Evolutionary conservation across 2,329 filamentous ascomycete species (phyloP), one percentile per base, ranked within the genome.

Genomic region (Stemphylium beticola): DNA sequence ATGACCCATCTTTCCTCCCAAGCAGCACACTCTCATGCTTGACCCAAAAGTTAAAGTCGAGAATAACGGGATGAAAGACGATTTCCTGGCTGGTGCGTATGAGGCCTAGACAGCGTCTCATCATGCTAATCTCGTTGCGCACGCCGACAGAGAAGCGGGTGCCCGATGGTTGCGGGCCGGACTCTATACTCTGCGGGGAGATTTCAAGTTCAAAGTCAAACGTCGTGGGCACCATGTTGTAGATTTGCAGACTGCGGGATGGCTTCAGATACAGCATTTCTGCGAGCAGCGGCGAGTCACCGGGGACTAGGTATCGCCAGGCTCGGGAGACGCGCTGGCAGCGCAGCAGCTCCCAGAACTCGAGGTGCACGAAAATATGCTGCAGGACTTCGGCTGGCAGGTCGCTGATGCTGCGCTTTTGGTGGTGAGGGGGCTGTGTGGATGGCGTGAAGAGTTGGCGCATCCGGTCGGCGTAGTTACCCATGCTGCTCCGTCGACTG

Each of bases 391-490:
- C 60, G n/a, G 48, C 39, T 6, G 60, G 60, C 3, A 62, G 55
- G 32, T 53, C 34, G 46, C 49, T 51, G 31, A 61, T 47, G 34
- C 20, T 20, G 17, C 41, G 26, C 24, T 40, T 54, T 42, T 37
- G 24, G 11, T 29, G 33, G 4, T 38, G 34, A 15, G 22, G 15
- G 14, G 33, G 37, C 15, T 39, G 45, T 17, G 44, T 29, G 9
- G 49, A 24, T 33, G 34, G 29, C 5, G 34, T 38, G 41, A 62
- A 58, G 49, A 56, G 60, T 14, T 62, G 60, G 12, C 58, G 44
- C 22, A 62, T 49, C 22, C 54, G 57, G 26, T 58, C 58, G 14
- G 60, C 58, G 38, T 62, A 62, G 37, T 59, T 58, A 29, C 50
- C 54, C n/a, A 54, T 58, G 53, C 60, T 62, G 36, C 53, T 61